Evolutionary conservation across 2,329 filamentous ascomycete species (phyloP).

Genomic region (Ascosphaera apis): DNA sequence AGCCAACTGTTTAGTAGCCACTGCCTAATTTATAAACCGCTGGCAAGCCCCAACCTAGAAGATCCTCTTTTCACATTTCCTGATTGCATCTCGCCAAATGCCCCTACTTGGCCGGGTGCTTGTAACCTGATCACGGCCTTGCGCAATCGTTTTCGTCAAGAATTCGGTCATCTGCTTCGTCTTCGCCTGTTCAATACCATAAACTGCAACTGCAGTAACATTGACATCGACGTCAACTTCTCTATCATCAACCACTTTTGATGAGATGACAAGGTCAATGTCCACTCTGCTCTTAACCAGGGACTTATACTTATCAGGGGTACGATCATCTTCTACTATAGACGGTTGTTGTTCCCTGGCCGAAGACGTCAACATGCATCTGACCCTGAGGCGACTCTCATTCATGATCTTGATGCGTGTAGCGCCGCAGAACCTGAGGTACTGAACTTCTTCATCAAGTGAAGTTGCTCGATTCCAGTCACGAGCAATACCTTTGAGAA

Average conservation of each 20-base stretch:
- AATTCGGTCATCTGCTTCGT: slow-evolving; percentile 14
- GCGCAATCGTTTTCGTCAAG: slow-evolving; percentile 7
- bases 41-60: no score
- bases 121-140: slow-evolving; percentile 8
- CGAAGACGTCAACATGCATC: no score
- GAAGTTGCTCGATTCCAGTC: slow-evolving; percentile 20
- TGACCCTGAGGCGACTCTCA: slow-evolving; percentile 11
- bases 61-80: slow-evolving; percentile 13
- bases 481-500: slow-evolving; percentile 19
- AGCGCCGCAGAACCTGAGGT: slow-evolving; percentile 23
- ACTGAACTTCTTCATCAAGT: slow-evolving; percentile 21
- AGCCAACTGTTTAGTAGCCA: no score
- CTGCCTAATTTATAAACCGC: no score
- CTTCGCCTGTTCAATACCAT: slow-evolving; percentile 21
- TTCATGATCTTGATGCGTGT: slow-evolving; percentile 15
- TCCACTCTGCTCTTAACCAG: no score
- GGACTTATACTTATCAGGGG: no score
- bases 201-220: slow-evolving; percentile 17
- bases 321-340: no score
- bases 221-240: slow-evolving; percentile 16
- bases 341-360: no score
- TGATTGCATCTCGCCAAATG: slow-evolving; percentile 18
- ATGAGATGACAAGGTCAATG: slow-evolving; percentile 18
- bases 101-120: slow-evolving; percentile 13
- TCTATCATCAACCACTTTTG: slow-evolving; percentile 7